Percentiles rank a stretch among this genome's conserved stretches.
Evolutionary conservation across 768 basidiomycete genomes (phyloP).

Genomic region (Mycena leptocephala): DNA sequence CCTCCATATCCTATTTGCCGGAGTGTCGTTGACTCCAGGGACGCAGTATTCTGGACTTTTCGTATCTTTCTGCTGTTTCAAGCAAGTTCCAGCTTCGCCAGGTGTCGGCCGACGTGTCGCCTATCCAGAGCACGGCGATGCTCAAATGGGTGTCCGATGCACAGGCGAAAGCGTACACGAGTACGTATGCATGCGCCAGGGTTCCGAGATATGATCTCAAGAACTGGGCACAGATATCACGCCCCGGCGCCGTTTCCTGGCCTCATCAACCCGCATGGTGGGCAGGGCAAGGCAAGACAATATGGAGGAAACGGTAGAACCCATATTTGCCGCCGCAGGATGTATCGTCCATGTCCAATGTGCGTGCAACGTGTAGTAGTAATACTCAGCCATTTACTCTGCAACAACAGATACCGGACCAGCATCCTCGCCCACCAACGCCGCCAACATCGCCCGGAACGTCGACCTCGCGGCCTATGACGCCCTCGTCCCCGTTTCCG

Average conservation of each 20-base stretch:
- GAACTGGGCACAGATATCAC: constrained; percentile 49
- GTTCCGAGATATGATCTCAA: background rate
- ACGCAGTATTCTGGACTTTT: constrained; percentile 32
- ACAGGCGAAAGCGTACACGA: constrained; percentile 29
- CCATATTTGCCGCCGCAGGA: constrained; percentile 68
- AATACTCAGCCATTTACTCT: background rate
- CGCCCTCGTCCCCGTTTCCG: constrained; percentile 69
- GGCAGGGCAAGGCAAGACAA: constrained; percentile 67
- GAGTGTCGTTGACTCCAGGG: constrained; percentile 29
- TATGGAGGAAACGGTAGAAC: constrained; percentile 63
- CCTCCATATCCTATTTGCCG: constrained; percentile 22
- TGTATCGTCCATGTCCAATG: constrained; percentile 63
- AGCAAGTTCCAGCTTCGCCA: constrained; percentile 30
- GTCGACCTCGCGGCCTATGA: constrained; percentile 62
- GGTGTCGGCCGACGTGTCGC: constrained; percentile 30
- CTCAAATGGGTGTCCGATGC: constrained; percentile 30
- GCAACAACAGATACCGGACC: constrained; percentile 30
- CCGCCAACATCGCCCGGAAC: constrained; percentile 57
- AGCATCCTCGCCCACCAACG: constrained; percentile 57
- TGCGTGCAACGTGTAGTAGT: constrained; percentile 44
- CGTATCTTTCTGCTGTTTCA: constrained; percentile 33
- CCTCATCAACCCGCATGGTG: constrained; percentile 74
- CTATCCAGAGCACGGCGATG: constrained; percentile 12
- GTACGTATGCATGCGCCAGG: background rate
- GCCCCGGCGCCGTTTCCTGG: constrained; percentile 59